A percentile compares a stretch with the other conserved stretches of the same genome.
phyloP scores from a whole-genome alignment of 805 yeast species.

The Saturnispora galanensis region DNA sequence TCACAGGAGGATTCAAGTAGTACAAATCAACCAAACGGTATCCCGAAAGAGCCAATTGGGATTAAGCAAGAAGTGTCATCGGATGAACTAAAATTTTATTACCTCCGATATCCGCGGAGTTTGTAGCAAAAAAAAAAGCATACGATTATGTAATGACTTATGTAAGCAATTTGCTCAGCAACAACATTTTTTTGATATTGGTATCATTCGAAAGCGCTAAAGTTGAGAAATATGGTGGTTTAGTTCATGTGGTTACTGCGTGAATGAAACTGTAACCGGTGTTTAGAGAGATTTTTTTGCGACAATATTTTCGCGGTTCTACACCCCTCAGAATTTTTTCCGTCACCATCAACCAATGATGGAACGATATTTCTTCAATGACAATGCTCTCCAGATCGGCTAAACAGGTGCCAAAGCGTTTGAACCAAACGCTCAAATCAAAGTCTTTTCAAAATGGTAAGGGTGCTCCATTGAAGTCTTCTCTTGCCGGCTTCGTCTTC shows the following conservation, averaged over 20 bases:
- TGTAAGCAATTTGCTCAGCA: not conserved
- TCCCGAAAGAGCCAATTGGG: no score
- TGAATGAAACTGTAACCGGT: not conserved
- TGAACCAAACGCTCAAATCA: not conserved
- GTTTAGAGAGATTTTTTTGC: no score
- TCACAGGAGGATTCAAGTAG: no score
- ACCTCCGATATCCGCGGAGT: slow-evolving; percentile 4
- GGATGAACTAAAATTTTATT: not conserved
- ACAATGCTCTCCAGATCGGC: slow-evolving; percentile 1
- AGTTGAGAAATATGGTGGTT: no score
- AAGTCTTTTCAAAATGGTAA: no score
- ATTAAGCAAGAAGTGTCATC: no score
- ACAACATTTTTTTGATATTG: no score
- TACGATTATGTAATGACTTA: no score
- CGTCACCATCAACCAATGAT: not conserved
- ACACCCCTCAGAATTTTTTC: not conserved
- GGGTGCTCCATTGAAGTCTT: not conserved
- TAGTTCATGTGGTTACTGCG: not conserved
- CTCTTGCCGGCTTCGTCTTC: not conserved
- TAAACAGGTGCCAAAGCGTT: not conserved
- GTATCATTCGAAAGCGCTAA: no score
- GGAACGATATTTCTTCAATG: not conserved
- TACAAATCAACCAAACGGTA: no score
- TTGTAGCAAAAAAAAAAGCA: not conserved
- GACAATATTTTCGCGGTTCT: not conserved